phyloP scores from a whole-genome alignment of 2,329 filamentous ascomycete species.

The Scytalidium sp. region DNA sequence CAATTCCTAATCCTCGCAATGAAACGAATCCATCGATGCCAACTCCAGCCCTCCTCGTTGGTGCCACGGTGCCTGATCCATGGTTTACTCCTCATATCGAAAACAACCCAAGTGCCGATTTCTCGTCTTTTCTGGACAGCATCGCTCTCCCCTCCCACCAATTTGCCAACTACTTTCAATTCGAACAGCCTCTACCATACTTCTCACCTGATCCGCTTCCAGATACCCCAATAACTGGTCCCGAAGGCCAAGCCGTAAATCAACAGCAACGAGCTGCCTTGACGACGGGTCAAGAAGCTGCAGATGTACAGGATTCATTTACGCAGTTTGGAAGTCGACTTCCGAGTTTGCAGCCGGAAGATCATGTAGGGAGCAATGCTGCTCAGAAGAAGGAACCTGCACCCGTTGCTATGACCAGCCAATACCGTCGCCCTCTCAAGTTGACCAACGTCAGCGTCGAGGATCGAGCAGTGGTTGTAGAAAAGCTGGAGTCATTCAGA shows the following conservation, averaged over 20 bases:
- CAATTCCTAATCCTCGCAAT: neutral
- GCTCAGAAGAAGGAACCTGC: neutral
- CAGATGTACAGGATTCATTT: neutral
- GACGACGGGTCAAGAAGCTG: neutral
- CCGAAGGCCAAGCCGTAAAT: neutral
- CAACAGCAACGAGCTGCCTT: neutral
- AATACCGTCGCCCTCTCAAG: slow-evolving; percentile 11
- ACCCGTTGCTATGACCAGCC: neutral
- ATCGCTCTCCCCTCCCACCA: neutral
- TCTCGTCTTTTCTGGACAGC: neutral
- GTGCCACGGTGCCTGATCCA: neutral
- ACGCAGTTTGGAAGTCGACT: slow-evolving; percentile 6
- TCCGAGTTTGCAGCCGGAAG: slow-evolving; percentile 9
- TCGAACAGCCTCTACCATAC: neutral
- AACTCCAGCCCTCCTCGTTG: slow-evolving; percentile 4
- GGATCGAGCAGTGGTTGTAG: slow-evolving; percentile 55
- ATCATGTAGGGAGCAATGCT: slow-evolving; percentile 6
- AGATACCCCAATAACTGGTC: neutral
- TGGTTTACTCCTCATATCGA: neutral
- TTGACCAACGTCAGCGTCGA: slow-evolving; percentile 44
- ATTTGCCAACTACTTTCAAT: neutral
- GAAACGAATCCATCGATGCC: slow-evolving; percentile 1
- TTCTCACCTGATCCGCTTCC: neutral
- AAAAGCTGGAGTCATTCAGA: slow-evolving; percentile 59
- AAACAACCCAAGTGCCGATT: neutral